Base-by-base conservation (phyloP, 73 alveolate species). In the Stentor roeselii region DNA sequence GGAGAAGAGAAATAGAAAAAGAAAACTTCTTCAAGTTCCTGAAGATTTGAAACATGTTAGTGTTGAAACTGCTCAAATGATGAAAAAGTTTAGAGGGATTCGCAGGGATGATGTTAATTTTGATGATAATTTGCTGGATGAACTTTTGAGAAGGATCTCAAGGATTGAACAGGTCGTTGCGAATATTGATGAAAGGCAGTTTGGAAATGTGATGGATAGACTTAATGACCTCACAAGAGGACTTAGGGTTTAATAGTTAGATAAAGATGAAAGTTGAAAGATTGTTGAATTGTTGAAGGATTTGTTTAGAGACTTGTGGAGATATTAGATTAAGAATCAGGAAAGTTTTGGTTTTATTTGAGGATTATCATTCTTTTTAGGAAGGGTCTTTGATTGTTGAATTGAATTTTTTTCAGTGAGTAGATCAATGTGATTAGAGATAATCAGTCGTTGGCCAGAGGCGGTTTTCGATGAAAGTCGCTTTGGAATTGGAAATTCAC, bases 221-320 rank as follows among this genome's bases (percentile, higher is more conserved):
- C 74, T 58, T 58, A n/a, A 58, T n/a, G 35, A 58, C 74, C 74
- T 58, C 27, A 21, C 74, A 58, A 31, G 27, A 31, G 35, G 2
- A 0, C 27, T 58, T 21, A 58, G 27, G 74, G 27, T 21, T 58
- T 58, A 58, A n/a, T n/a, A n/a, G n/a, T n/a, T n/a, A n/a, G n/a
- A n/a, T n/a, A n/a, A n/a, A n/a, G n/a, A n/a, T n/a, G n/a, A n/a
- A n/a, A n/a, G n/a, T n/a, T n/a, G n/a, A n/a, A n/a, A n/a, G n/a
- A n/a, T n/a, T n/a, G n/a, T n/a, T n/a, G n/a, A n/a, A n/a, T n/a
- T n/a, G n/a, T n/a, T n/a, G n/a, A n/a, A n/a, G n/a, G n/a, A n/a
- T n/a, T n/a, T n/a, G n/a, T 67, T 1, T 36, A 67, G 34, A 67
- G 37, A 67, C n/a, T 67, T 1, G 80, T 67, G 80, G 80, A n/a